Evolutionary conservation across 768 basidiomycete species (phyloP), one percentile per base, ranked within the genome.

Genomic region (Mycena filopes): DNA sequence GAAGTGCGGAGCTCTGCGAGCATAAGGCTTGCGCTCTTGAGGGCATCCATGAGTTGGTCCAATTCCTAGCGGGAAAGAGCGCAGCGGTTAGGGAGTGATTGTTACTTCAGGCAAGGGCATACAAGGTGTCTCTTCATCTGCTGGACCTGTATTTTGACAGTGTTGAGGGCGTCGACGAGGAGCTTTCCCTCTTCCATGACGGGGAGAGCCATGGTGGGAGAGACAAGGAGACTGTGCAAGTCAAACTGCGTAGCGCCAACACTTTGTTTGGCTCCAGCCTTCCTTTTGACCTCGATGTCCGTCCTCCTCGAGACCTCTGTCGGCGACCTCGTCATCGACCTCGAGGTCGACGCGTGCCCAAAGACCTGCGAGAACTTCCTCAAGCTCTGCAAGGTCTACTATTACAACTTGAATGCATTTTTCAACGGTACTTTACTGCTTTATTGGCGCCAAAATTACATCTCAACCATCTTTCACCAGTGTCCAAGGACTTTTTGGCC

Each of bases 21-120:
- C 97, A 99, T 99, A 62, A 96, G 86, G 74, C 96, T 98, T 2
- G 98, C 96, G 63, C 92, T 92, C 82, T 99, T 99, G 73, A 99
- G 84, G 15, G 95, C 97, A 77, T 99, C 97, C 98, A 99, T 99
- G 66, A 99, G 90, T 74, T 96, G 93, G 80, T 99, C 97, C 70
- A 89, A 80, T 77, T 99, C 95, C 96, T 98, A 73, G 46, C 64
- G n/a, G n/a, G n/a, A n/a, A 41, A 51, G 18, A 25, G 49, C 41
- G 43, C n/a, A n/a, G n/a, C 41, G 33, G 21, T 45, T 33, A 43
- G 64, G 26, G 26, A 42, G 54, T 62, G 43, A 68, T 33, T 60
- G 36, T 15, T 29, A 61, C 58, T 50, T 60, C 2, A 15, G 18
- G 11, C 54, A 53, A 49, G 82, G 89, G 72, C 65, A 56, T 76